Conservation (phyloP, 306 rosid species). For the Castanopsis chinensis region DNA sequence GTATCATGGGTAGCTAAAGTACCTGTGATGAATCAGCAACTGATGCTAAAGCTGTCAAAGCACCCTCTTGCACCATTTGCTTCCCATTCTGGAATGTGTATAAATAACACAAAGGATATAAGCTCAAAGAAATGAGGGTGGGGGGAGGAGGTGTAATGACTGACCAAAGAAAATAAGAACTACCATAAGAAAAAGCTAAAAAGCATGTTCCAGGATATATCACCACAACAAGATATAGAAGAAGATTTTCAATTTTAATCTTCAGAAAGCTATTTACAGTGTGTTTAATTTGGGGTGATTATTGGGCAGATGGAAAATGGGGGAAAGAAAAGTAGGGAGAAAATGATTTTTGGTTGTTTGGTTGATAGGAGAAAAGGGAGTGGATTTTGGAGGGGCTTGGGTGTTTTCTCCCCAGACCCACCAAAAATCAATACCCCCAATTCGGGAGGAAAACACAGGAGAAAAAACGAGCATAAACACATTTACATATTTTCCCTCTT, state of each 20-base stretch:
- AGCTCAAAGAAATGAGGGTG: not conserved
- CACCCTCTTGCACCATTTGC: conserved; percentile 79
- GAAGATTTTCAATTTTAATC: not conserved
- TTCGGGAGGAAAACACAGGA: no score
- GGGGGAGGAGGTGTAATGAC: not conserved
- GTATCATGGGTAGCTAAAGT: conserved; percentile 6
- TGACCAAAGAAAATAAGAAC: not conserved
- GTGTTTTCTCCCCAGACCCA: no score
- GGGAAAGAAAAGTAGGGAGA: no score
- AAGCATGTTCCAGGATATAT: not conserved
- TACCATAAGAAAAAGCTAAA: not conserved
- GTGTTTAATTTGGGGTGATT: no score
- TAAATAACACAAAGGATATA: not conserved
- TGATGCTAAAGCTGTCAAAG: conserved; percentile 73
- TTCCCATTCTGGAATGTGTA: conserved; percentile 50
- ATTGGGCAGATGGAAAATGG: no score
- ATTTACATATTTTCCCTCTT: no score
- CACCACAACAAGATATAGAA: not conserved
- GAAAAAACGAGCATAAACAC: no score
- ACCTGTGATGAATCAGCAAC: conserved; percentile 89
- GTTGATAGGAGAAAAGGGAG: no score
- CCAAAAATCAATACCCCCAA: no score
- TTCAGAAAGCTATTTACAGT: no score
- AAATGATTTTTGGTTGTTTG: no score
- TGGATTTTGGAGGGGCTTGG: no score